These are phyloP conservation scores for Prillingera fragicola DNA, from an alignment of 1,284 basidiomycete species.

Conservation along the genomic window DNA sequence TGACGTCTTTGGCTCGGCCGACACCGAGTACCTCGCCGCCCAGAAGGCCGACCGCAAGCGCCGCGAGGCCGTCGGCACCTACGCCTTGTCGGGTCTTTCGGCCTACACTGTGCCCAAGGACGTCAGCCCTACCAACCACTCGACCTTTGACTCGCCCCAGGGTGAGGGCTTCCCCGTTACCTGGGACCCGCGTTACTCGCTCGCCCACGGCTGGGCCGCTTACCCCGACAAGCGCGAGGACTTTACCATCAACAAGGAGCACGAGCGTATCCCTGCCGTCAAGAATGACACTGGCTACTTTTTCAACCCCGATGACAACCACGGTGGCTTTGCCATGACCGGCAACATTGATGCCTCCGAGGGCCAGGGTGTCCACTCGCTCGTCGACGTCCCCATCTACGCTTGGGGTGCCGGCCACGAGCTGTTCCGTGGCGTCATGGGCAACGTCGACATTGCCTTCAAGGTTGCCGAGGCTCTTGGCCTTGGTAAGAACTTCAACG, in stretches of 20 bases:
- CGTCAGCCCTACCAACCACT: conserved; percentile 34
- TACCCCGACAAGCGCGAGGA: conserved; percentile 45
- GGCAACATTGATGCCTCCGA: conserved; percentile 41
- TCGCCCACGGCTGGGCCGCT: conserved; percentile 45
- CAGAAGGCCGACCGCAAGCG: conserved; percentile 42
- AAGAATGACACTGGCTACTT: conserved; percentile 33
- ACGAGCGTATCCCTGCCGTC: conserved; percentile 41
- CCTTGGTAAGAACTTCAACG: conserved; percentile 36
- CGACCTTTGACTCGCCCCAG: conserved; percentile 32
- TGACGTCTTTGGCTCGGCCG: conserved; percentile 46
- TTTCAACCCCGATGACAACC: conserved; percentile 45
- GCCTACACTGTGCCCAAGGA: conserved; percentile 38
- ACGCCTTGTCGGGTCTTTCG: conserved; percentile 42
- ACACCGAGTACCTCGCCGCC: conserved; percentile 43
- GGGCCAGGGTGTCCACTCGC: conserved; percentile 46
- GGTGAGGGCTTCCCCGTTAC: conserved; percentile 46
- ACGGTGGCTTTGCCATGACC: conserved; percentile 42
- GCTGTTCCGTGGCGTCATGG: conserved; percentile 45
- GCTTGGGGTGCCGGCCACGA: conserved; percentile 47
- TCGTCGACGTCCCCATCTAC: conserved; percentile 47
- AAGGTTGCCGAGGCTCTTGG: conserved; percentile 43
- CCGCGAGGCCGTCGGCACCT: conserved; percentile 47
- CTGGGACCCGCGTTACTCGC: conserved; percentile 48
- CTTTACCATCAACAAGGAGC: conserved; percentile 31
- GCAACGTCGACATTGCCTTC: conserved; percentile 43